Evolutionary conservation across 2,329 filamentous ascomycete genomes (phyloP), one percentile per base, ranked within the genome.

Genomic region (Paramyrothecium roridum): DNA sequence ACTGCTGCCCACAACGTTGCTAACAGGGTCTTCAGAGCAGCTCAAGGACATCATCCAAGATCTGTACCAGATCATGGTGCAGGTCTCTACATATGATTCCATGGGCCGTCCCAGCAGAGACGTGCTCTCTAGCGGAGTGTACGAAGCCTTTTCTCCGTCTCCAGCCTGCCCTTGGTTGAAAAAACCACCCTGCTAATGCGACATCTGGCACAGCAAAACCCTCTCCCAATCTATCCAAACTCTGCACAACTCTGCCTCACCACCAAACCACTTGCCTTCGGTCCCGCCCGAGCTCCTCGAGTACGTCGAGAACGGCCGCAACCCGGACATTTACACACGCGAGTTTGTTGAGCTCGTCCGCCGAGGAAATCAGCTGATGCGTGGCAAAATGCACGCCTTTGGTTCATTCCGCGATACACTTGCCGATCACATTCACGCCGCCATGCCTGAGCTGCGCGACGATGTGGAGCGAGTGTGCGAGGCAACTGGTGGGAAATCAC

Each of bases 301-400:
- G 65, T 89, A 89, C 73, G 86, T 89, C 63, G 86, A 89, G 69
- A 83, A 84, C 66, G 86, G 86, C 48, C 84, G 86, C 52, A 89
- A 89, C 74, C 86, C 86, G 2, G 86, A 89, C 71, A 89, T 89
- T 63, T 89, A 89, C 76, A 89, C 86, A 54, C 79, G 86, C 65
- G 86, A 89, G 74, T 89, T 89, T 64, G 85, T 89, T 65, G 86
- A 89, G 80, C 77, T 86, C 52, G 85, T 86, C 22, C 75, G 85
- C 54, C 77, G 85, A 49, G 78, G 81, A 45, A 89, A 89, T 73
- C 86, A 89, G 77, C 74, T 86, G 58, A 80, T 87, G 75, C 78
- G 81, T 63, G 86, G 86, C 54, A 89, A 88, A 76, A 76, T 80
- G 70, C 69, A 73, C 63, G 86, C 85, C 37, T 89, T 88, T 66